These are phyloP conservation scores for Rhynchosporium agropyri DNA, from an alignment of 2,329 filamentous ascomycete species.

Conservation along the genomic window DNA sequence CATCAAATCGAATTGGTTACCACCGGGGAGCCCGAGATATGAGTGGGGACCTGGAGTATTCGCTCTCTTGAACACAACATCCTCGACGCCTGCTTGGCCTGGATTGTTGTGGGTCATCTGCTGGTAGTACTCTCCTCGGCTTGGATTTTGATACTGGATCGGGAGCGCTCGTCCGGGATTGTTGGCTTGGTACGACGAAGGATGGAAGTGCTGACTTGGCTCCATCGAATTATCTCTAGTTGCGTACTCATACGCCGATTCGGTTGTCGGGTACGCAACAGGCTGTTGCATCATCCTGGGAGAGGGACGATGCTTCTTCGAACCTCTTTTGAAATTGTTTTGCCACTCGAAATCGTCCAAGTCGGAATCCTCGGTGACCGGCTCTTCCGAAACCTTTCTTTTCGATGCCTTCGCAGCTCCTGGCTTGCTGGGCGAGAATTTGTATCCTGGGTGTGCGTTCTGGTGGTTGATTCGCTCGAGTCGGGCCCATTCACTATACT, in stretches of 20 bases:
- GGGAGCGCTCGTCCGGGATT: conserved; percentile 54
- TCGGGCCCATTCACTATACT: conserved; percentile 78
- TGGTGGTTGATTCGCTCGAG: conserved; percentile 84
- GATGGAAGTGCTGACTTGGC: conserved; percentile 43
- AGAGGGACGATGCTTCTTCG: conserved; percentile 30
- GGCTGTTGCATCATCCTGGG: conserved; percentile 28
- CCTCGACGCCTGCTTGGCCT: conserved; percentile 42
- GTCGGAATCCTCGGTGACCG: conserved; percentile 47
- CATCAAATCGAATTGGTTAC: conserved; percentile 40
- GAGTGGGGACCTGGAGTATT: conserved; percentile 40
- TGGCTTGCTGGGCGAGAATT: conserved; percentile 84
- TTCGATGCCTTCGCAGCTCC: conserved; percentile 48
- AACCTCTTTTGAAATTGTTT: conserved; percentile 34
- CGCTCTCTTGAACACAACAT: conserved; percentile 49
- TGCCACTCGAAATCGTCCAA: conserved; percentile 52
- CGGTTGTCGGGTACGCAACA: conserved; percentile 37
- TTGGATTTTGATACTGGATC: conserved; percentile 47
- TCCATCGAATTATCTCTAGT: conserved; percentile 40
- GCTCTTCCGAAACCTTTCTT: conserved; percentile 49
- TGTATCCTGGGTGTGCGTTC: conserved; percentile 85
- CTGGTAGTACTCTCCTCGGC: conserved; percentile 55
- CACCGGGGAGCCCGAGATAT: conserved; percentile 46
- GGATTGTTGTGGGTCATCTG: conserved; percentile 36
- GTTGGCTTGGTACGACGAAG: conserved; percentile 53
- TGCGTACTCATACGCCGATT: conserved; percentile 39